phyloP scores from a whole-genome alignment of 768 basidiomycete species.

The Xanthoconium purpureum region DNA sequence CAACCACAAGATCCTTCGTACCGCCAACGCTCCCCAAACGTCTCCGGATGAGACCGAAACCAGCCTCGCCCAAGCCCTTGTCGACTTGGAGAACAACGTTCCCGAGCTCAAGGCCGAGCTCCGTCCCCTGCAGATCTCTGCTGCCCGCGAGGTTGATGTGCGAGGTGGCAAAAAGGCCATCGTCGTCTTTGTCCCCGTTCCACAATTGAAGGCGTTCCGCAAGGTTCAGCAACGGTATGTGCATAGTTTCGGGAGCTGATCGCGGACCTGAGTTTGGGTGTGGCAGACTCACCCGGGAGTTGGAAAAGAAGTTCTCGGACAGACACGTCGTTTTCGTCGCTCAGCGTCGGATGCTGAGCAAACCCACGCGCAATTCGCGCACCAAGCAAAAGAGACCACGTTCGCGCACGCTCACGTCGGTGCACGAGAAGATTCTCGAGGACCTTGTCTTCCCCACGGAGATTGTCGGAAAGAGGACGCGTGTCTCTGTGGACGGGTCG shows the following conservation, averaged over 20 bases:
- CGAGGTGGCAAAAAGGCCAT: slow-evolving; percentile 99
- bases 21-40: slow-evolving; percentile 90
- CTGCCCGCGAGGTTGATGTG: slow-evolving; percentile 98
- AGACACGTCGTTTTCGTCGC: slow-evolving; percentile 98
- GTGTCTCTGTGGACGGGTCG: slow-evolving; percentile 88
- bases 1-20: slow-evolving; percentile 88
- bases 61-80: slow-evolving; percentile 88
- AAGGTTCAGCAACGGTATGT: slow-evolving; percentile 91
- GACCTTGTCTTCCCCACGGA: slow-evolving; percentile 99
- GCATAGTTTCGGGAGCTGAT: not conserved
- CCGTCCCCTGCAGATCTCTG: slow-evolving; percentile 92
- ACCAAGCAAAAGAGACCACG: slow-evolving; percentile 96
- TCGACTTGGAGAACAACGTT: slow-evolving; percentile 98
- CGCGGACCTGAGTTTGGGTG: slow-evolving; percentile 6
- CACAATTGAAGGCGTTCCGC: slow-evolving; percentile 97
- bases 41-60: slow-evolving; percentile 90
- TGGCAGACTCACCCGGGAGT: slow-evolving; percentile 88
- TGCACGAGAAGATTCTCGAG: slow-evolving; percentile 98
- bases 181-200: slow-evolving; percentile 96
- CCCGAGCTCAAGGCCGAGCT: slow-evolving; percentile 98
- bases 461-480: slow-evolving; percentile 98
- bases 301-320: slow-evolving; percentile 99
- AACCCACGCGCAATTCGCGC: slow-evolving; percentile 90
- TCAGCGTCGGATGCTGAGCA: slow-evolving; percentile 97
- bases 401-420: slow-evolving; percentile 92